Evolutionary conservation across 164 flowering plant genomes (phyloP), one percentile per base, ranked within the genome.

Genomic region (Berberis thunbergii): DNA sequence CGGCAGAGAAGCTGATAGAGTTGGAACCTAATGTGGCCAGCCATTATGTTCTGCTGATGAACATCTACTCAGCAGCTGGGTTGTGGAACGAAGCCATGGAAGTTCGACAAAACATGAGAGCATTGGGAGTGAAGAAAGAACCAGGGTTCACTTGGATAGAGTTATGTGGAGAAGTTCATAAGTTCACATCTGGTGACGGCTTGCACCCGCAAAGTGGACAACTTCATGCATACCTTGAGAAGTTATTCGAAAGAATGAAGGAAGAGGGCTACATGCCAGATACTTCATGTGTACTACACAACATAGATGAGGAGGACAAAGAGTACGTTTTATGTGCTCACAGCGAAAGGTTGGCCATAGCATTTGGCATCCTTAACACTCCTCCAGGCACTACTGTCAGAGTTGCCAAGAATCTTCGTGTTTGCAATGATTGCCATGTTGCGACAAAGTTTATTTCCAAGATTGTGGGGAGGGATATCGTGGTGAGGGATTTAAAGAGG

Each of bases 331-430:
- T 59, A 10, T 59, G 64, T 49, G 64, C 56, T 39, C 64, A 62
- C n/a, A 62, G 64, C 40, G 64, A 62, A 9, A 62, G 50, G 43
- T 42, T 62, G 45, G 64, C 64, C 55, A 62, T 62, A 41, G 64
- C 64, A 62, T 62, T 62, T 62, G 64, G 64, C 3, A 62, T 62
- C 64, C 64, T 62, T 49, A 62, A 62, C 44, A 62, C 64, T 49
- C 64, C 64, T 62, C 64, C 64, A 11, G 64, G 64, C 26, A 49
- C 64, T 10, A 62, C 64, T 6, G 50, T 62, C 12, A 62, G 64
- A 62, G 64, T 62, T 6, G 54, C 64, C n/a, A 62, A 62, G 56
- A 63, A 63, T 26, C 65, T 63, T 41, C 56, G 65, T 45, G 65
- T 63, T 11, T 63, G 65, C 57, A 63, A 63, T 63, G 65, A 63